Evolutionary conservation across 2,329 filamentous ascomycete genomes (phyloP), one percentile per base, ranked within the genome.

Genomic region (Fusarium pseudonygamai): DNA sequence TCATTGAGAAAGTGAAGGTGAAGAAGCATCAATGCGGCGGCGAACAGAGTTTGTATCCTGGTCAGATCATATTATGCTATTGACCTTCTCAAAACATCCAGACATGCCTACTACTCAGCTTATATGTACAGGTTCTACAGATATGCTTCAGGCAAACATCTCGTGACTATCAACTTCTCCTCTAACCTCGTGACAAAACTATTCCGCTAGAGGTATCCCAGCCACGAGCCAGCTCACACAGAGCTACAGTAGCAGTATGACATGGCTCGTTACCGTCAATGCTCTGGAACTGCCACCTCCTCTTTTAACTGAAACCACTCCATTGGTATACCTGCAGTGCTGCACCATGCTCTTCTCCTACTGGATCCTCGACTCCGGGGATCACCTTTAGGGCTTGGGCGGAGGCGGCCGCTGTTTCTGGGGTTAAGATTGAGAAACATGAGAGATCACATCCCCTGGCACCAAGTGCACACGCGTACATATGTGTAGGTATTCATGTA

Each of bases 251-350:
- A 52, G 26, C 13, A 60, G 45, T 60, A 52, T 52, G 45, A 37
- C 49, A 67, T 58, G 50, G 50, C 34, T 55, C 50, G 40, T 40
- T 39, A 13, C 34, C 12, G n/a, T 50, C 28, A 24, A 63, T 59
- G 57, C 34, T 42, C 47, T 43, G 53, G 49, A 49, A 40, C 43
- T 53, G 42, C 40, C 52, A 49, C 37, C 57, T 55, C 58, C 58
- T 72, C 43, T 39, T 59, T 32, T 56, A 64, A 53, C 46, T 72
- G 59, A 72, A 72, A 69, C 64, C 60, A 53, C 58, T 47, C 60
- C 24, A 56, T 60, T 60, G 53, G 67, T 45, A 49, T 39, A 60
- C n/a, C 13, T 50, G 60, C 32, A 24, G n/a, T 50, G 30, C 47
- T 34, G 47, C 37, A 55, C 30, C n/a, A 50, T 66, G 46, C 70